Base-by-base conservation (phyloP, 1,284 basidiomycete species). In the Stereum hirsutum region DNA sequence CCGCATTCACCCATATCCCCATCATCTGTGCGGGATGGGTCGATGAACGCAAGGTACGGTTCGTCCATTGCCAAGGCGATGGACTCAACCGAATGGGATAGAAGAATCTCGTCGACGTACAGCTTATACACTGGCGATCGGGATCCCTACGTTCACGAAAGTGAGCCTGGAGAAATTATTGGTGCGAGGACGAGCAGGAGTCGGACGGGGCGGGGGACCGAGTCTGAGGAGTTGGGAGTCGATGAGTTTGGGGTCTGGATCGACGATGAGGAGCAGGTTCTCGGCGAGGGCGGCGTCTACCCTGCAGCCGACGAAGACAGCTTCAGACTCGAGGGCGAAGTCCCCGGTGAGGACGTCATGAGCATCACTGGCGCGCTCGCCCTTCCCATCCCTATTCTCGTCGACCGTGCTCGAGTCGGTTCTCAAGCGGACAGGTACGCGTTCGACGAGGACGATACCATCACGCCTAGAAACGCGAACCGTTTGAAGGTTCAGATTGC, bases 311-410 rank as follows among this genome's bases (percentile, higher is more conserved):
- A 27, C 8, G 28, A 24, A 8, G 26, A 30, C 7, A 26, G 28
- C 34, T 15, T 15, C 12, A 21, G 17, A 11, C 35, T 31, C 5
- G 41, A 37, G 5, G 25, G n/a, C 4, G 15, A 28, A 7, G 25
- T 8, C 6, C 27, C n/a, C 15, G 39, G 10, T 19, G 19, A 32
- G 8, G 41, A 39, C 6, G 38, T 37, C 19, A 40, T 51, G 15
- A 48, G 46, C 33, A 26, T 51, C 19, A 33, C 15, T 25, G 39
- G 40, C 25, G 50, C 49, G 28, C 49, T 51, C 14, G 50, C 46
- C 4, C 11, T 51, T 25, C 49, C 49, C 14, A 51, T 51, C 20
- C 50, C 50, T 6, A 26, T 51, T 25, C 26, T 50, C 19, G 40
- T 50, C n/a, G n/a, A n/a, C n/a, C n/a, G n/a, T n/a, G 8, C 38